These are phyloP conservation scores for Verticillium albo-atrum DNA, from an alignment of 2,329 filamentous ascomycete genomes.

Conservation along the genomic window DNA sequence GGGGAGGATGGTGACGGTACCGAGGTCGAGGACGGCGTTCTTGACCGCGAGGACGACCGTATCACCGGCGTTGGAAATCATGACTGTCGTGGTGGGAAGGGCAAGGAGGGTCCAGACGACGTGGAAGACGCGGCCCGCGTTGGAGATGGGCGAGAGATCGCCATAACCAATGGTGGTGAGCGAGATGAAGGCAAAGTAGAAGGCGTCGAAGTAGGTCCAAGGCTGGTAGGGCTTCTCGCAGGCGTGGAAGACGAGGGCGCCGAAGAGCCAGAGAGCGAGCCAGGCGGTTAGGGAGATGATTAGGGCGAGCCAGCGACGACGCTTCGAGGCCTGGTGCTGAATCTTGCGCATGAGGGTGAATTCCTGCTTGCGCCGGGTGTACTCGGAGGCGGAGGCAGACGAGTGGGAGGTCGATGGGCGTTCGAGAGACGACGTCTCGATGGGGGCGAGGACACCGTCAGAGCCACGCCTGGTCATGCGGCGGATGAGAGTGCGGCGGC, in stretches of 20 bases:
- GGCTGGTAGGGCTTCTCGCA: slow-evolving; percentile 48
- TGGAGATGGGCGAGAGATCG: slow-evolving; percentile 71
- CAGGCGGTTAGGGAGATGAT: slow-evolving; percentile 64
- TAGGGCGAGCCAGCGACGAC: slow-evolving; percentile 72
- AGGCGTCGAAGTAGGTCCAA: slow-evolving; percentile 72
- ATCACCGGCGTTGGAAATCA: slow-evolving; percentile 79
- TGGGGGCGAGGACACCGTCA: slow-evolving; percentile 45
- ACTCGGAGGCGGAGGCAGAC: slow-evolving; percentile 30
- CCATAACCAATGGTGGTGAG: slow-evolving; percentile 82
- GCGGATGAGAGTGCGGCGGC: slow-evolving; percentile 43
- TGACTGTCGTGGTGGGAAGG: slow-evolving; percentile 80
- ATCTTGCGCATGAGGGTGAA: slow-evolving; percentile 81
- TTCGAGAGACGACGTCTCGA: slow-evolving; percentile 19
- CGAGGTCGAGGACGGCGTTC: slow-evolving; percentile 51
- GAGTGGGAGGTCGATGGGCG: slow-evolving; percentile 1
- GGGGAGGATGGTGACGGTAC: slow-evolving; percentile 57
- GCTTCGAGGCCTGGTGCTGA: slow-evolving; percentile 58
- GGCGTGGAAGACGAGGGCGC: slow-evolving; percentile 66
- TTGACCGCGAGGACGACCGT: slow-evolving; percentile 66
- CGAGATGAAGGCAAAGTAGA: slow-evolving; percentile 84
- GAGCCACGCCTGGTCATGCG: slow-evolving; percentile 40
- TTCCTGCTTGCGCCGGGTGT: slow-evolving; percentile 61
- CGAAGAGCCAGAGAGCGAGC: slow-evolving; percentile 72
- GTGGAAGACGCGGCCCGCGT: slow-evolving; percentile 78
- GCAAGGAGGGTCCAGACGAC: slow-evolving; percentile 90